Base-by-base conservation (phyloP, 2,329 filamentous ascomycete genomes). In the Claviceps arundinis region DNA sequence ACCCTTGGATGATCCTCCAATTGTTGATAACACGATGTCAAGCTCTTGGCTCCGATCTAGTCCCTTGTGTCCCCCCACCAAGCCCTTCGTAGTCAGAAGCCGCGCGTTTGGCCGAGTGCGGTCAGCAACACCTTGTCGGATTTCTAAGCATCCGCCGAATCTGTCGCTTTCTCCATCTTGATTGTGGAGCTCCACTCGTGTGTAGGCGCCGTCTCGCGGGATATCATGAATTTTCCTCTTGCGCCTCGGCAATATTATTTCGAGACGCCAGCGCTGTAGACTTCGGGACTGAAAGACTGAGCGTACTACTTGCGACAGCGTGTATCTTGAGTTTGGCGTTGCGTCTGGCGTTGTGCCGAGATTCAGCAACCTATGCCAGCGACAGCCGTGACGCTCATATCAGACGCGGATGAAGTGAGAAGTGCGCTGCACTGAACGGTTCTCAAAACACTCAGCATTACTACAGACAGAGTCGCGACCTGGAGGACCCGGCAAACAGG, bases 101-200 rank as follows among this genome's bases (percentile, higher is more conserved):
- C 38, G n/a, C 48, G 7, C 11, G 4, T 41, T 40, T 19, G 45
- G 37, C 30, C 22, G 34, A 30, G 24, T 16, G 50, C 43, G 45
- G 47, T 30, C 30, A 26, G 42, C 37, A 47, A 46, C 37, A 34
- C 5, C 50, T 37, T 7, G 47, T 48, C 49, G 53, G 53, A 55
- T 55, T 55, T 55, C 53, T 55, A 55, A 55, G 53, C 53, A 53
- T 50, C 43, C 8, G 44, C 50, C 43, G 22, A 45, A 44, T 46
- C 48, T 47, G 45, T 41, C 50, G 22, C 46, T 24, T 43, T 37
- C 49, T 52, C 50, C 53, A 45, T 44, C 47, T 45, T 42, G 37
- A 51, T 40, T 48, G 50, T 47, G 53, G 53, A 50, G 53, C 47
- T 55, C 53, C 48, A 52, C 50, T 37, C 48, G 40, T 2, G 41